phyloP scores from a whole-genome alignment of 2,329 filamentous ascomycete species.

The Hymenoscyphus albidus region DNA sequence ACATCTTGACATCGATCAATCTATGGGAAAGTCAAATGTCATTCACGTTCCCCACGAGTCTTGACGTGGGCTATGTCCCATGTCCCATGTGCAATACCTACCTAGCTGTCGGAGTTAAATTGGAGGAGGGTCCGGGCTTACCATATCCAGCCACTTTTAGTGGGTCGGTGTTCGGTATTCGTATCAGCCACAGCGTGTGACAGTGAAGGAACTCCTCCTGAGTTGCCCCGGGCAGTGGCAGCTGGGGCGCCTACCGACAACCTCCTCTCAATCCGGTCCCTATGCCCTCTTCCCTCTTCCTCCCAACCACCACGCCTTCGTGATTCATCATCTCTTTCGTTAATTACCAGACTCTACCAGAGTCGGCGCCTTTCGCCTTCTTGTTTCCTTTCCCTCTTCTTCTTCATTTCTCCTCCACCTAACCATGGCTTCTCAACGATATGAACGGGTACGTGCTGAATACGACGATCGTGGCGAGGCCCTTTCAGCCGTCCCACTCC shows the following conservation, averaged over 20 bases:
- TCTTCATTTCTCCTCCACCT: slow-evolving; percentile 10
- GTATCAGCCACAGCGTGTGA: background rate
- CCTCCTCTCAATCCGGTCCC: background rate
- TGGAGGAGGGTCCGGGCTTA: background rate
- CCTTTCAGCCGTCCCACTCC: slow-evolving; percentile 18
- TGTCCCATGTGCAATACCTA: background rate
- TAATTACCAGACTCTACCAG: slow-evolving; percentile 20
- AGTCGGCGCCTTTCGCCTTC: slow-evolving; percentile 14
- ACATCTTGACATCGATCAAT: slow-evolving; percentile 21
- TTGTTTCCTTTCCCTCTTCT: slow-evolving; percentile 24
- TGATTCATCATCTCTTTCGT: slow-evolving; percentile 17
- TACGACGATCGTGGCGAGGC: slow-evolving; percentile 11
- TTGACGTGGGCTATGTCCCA: background rate
- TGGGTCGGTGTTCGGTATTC: background rate
- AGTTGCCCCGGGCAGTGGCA: too few relatives aligned
- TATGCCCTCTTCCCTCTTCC: background rate
- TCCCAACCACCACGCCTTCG: slow-evolving; percentile 9
- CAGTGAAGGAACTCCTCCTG: too few relatives aligned
- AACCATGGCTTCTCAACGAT: slow-evolving; percentile 39
- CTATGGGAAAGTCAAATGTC: background rate
- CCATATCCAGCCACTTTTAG: background rate
- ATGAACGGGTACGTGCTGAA: slow-evolving; percentile 52
- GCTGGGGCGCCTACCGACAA: background rate
- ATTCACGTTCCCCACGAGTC: background rate
- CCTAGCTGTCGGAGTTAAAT: too few relatives aligned